Conservation (phyloP, 352 stramenopile species). For the Blastocystis sp. region DNA sequence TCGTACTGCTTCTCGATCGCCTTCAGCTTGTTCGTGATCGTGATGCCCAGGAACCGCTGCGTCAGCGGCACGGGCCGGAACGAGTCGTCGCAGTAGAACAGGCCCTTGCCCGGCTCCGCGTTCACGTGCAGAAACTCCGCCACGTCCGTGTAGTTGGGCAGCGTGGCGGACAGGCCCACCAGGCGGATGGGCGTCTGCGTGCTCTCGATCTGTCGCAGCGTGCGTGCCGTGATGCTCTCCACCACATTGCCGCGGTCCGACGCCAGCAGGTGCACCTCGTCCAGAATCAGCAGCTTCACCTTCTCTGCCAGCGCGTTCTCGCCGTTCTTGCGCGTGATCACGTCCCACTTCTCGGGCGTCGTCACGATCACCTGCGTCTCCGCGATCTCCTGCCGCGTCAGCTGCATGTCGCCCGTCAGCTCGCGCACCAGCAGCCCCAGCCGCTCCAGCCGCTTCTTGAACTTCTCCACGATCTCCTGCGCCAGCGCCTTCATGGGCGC, state of each 20-base stretch:
- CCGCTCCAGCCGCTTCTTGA: constrained; percentile 83
- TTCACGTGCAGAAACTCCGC: constrained; percentile 92
- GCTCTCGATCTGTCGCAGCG: constrained; percentile 91
- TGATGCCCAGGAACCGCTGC: constrained; percentile 96
- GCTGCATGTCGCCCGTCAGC: constrained; percentile 87
- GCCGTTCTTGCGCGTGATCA: constrained; percentile 93
- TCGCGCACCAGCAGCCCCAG: constrained; percentile 75
- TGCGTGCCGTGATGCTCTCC: constrained; percentile 95
- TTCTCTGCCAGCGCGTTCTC: constrained; percentile 81
- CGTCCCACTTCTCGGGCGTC: constrained; percentile 98
- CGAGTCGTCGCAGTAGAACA: constrained; percentile 96
- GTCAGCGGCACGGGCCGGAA: constrained; percentile 95
- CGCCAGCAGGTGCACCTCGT: constrained; percentile 97
- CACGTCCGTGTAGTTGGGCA: constrained; percentile 98
- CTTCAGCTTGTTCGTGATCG: constrained; percentile 70
- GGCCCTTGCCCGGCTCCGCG: constrained; percentile 76
- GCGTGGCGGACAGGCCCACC: constrained; percentile 93
- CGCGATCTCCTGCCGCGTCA: constrained; percentile 91
- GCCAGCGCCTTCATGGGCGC: constrained; percentile 94
- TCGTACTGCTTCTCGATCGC: constrained; percentile 66
- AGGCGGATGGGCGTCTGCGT: constrained; percentile 94
- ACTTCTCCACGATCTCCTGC: constrained; percentile 98
- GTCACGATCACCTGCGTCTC: constrained; percentile 92
- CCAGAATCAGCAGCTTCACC: constrained; percentile 91
- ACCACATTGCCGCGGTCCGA: constrained; percentile 97